A percentile compares a stretch with the other conserved stretches of the same genome.
These are phyloP conservation scores for Neonectria neomacrospora DNA, from an alignment of 2,329 filamentous ascomycete species.

Conservation along the genomic window DNA sequence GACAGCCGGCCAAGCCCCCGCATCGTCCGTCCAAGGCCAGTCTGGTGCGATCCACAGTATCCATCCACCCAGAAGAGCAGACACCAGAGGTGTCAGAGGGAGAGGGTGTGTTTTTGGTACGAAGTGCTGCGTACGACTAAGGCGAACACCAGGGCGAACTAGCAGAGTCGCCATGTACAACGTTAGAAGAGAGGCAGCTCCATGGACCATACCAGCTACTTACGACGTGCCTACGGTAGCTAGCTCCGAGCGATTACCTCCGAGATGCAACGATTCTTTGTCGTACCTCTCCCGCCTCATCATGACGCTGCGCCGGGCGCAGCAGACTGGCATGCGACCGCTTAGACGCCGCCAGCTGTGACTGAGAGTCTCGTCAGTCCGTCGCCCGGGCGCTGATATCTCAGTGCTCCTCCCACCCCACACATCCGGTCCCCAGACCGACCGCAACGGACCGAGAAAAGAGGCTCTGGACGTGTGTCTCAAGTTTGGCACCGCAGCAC, in stretches of 20 bases:
- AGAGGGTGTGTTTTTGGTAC: slow-evolving; percentile 4
- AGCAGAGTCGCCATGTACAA: slow-evolving; percentile 20
- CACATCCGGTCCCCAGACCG: neutral
- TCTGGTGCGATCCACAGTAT: slow-evolving; percentile 9
- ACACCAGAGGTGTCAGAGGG: neutral
- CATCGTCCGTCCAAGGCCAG: slow-evolving; percentile 7
- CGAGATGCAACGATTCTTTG: slow-evolving; percentile 10
- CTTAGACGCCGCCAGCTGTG: neutral
- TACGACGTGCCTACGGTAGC: neutral
- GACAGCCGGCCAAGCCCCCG: slow-evolving; percentile 15
- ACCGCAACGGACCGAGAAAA: neutral
- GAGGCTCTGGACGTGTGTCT: slow-evolving; percentile 22
- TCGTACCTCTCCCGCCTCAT: slow-evolving; percentile 2
- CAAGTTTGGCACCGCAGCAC: slow-evolving; percentile 1
- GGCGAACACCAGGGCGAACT: slow-evolving; percentile 20
- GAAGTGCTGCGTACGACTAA: slow-evolving; percentile 1
- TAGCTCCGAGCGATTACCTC: slow-evolving; percentile 2
- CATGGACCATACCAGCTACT: neutral
- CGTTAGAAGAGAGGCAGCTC: slow-evolving; percentile 7
- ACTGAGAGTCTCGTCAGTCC: neutral
- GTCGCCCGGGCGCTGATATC: neutral
- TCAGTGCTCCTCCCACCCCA: neutral
- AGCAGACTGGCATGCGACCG: neutral
- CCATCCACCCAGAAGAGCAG: slow-evolving; percentile 1
- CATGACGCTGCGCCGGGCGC: neutral